A percentile compares a stretch with the other conserved stretches of the same genome.
phyloP scores from a whole-genome alignment of 2,329 filamentous ascomycete genomes.

The Lanzia echinophila region DNA sequence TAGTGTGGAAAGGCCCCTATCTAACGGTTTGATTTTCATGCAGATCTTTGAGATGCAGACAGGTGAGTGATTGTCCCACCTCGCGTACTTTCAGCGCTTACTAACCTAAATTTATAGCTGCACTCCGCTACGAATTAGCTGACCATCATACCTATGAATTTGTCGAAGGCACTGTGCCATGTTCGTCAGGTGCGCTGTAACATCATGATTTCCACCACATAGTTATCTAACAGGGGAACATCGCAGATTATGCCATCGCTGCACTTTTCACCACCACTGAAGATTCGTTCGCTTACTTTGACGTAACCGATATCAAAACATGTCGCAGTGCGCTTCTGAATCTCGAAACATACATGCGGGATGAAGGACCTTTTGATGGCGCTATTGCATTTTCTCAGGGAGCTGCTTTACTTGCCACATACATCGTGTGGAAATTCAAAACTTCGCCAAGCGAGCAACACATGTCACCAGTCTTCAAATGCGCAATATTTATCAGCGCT shows the following conservation, averaged over 20 bases:
- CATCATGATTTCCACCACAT: not conserved
- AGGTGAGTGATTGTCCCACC: not conserved
- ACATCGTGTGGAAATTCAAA: not conserved
- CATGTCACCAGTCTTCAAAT: constrained; percentile 6
- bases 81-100: not conserved
- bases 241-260: not conserved
- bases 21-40: not conserved
- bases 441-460: not conserved
- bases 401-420: constrained; percentile 35
- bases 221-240: not conserved
- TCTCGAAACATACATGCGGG: constrained; percentile 3
- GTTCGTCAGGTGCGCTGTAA: not conserved
- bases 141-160: constrained; percentile 15
- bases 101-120: constrained; percentile 3
- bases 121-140: constrained; percentile 12
- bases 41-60: constrained; percentile 3
- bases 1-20: not conserved
- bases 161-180: constrained; percentile 11
- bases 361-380: constrained; percentile 15
- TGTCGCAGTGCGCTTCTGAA: not conserved
- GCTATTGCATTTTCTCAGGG: constrained; percentile 15
- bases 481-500: constrained; percentile 12
- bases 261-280: not conserved
- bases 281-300: constrained; percentile 9
- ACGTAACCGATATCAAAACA: not conserved